Evolutionary conservation across 257 asterid species (phyloP).

Genomic region (Ligustrum vulgare): DNA sequence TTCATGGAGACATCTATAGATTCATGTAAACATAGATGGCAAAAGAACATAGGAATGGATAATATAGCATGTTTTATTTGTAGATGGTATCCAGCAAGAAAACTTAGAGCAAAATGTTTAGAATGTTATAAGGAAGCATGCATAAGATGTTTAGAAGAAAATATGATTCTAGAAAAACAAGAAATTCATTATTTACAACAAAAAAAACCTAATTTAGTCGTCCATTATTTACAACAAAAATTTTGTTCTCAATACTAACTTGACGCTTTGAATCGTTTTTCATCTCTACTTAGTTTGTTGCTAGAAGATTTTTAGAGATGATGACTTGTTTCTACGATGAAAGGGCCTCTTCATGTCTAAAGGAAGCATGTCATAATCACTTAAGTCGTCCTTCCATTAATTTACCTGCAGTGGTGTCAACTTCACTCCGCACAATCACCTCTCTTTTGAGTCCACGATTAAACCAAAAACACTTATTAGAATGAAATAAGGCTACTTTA

Average conservation of each 20-base stretch:
- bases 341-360: background rate
- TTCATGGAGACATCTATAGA: too few species aligned
- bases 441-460: background rate
- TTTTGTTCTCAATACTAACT: background rate
- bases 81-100: too few species aligned
- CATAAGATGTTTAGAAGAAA: too few species aligned
- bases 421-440: background rate
- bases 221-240: background rate
- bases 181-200: too few species aligned
- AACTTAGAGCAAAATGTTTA: too few species aligned
- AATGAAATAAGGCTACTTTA: slow-evolving; percentile 21
- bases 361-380: background rate
- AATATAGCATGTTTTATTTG: too few species aligned
- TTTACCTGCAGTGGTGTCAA: background rate
- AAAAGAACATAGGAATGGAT: too few species aligned
- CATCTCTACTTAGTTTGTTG: background rate
- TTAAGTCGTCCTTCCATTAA: background rate
- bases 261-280: background rate
- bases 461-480: background rate
- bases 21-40: too few species aligned
- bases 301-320: background rate
- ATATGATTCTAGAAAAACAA: too few species aligned
- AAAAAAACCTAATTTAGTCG: too few species aligned
- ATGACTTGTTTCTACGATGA: background rate
- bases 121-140: too few species aligned